Evolutionary conservation across 371 early-diverging fungal species (phyloP).

Genomic region (Mortierella sp.): DNA sequence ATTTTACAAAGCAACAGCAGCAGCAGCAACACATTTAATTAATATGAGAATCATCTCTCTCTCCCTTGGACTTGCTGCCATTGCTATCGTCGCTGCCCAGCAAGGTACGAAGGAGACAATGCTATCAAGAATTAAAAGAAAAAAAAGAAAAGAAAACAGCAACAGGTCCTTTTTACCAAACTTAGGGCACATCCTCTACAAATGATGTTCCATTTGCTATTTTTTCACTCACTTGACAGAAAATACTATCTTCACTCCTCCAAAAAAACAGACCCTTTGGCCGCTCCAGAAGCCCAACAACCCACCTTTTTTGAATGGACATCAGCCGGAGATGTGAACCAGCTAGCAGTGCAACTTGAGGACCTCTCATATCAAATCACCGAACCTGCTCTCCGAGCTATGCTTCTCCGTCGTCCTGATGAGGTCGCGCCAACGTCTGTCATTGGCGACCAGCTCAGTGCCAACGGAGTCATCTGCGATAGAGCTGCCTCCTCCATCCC

Average conservation of each 20-base stretch:
- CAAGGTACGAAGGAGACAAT: conserved; percentile 21
- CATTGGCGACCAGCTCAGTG: conserved; percentile 7
- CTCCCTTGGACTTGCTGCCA: conserved; percentile 24
- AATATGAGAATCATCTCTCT: conserved; percentile 27
- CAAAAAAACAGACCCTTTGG: conserved; percentile 19
- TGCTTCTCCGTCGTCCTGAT: conserved; percentile 11
- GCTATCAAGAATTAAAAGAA: neutral
- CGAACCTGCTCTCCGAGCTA: conserved; percentile 21
- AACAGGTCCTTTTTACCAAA: no score
- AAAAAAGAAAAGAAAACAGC: no score
- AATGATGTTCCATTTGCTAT: neutral
- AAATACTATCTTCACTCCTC: neutral
- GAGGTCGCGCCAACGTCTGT: neutral
- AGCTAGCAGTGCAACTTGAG: conserved; percentile 10
- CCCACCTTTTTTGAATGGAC: conserved; percentile 13
- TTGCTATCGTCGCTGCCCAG: conserved; percentile 21
- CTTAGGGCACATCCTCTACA: neutral
- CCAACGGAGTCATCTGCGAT: neutral
- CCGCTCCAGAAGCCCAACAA: conserved; percentile 2
- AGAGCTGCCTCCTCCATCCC: neutral
- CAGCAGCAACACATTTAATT: neutral
- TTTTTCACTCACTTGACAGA: neutral
- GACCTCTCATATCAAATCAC: neutral
- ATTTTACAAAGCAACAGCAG: neutral
- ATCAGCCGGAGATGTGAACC: neutral